Conservation (phyloP, 2,329 filamentous ascomycete species). For the Raffaelea albimanens region DNA sequence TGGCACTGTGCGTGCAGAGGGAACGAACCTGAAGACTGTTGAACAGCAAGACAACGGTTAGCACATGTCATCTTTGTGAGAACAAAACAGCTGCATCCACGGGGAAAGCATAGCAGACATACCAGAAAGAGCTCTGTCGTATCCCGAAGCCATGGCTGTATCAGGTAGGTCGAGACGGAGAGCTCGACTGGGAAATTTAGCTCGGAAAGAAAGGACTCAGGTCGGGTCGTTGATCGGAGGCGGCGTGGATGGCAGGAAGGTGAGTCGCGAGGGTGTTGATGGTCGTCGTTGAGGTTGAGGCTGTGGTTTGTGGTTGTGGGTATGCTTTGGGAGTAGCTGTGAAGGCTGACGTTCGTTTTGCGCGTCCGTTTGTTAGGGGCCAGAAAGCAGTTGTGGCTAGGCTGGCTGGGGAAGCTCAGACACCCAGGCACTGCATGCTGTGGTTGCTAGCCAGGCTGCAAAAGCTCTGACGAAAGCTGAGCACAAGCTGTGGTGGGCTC, state of each 20-base stretch:
- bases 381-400: neutral
- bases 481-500: neutral
- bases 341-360: neutral
- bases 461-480: conserved; percentile 17
- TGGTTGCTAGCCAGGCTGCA: conserved; percentile 11
- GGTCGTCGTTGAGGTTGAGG: neutral
- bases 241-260: neutral
- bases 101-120: conserved; percentile 27
- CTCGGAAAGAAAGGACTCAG: neutral
- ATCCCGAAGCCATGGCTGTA: conserved; percentile 71
- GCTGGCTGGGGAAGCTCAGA: neutral
- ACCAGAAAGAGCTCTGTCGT: conserved; percentile 99
- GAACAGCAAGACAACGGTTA: conserved; percentile 28
- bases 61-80: conserved; percentile 16
- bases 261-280: neutral
- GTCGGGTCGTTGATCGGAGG: neutral
- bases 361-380: conserved; percentile 1
- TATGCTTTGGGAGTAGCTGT: neutral
- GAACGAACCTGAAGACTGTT: conserved; percentile 71
- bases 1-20: no score
- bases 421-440: neutral
- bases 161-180: neutral
- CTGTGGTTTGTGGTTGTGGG: no score
- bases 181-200: neutral
- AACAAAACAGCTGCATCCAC: neutral